Evolutionary conservation across 805 yeast species (phyloP).

Genomic region (Starmerella floricola): DNA sequence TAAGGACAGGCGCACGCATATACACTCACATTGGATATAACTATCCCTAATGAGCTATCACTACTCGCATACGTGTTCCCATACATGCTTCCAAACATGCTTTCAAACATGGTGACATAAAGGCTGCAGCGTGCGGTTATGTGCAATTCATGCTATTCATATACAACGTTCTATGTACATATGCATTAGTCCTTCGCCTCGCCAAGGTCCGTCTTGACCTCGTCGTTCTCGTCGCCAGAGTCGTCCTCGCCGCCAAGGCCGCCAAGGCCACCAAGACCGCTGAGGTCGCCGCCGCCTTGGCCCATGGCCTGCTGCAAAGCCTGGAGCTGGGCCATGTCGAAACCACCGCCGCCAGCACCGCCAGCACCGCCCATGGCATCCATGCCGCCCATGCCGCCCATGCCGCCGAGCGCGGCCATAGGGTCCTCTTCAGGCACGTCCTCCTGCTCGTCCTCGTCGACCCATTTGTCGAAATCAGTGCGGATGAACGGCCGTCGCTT

Average conservation of each 20-base stretch:
- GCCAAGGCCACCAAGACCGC: constrained; percentile 22
- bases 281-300: constrained; percentile 19
- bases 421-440: constrained; percentile 42
- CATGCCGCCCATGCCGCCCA: constrained; percentile 32
- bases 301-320: background rate
- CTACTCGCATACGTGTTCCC: too few species aligned
- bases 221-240: constrained; percentile 21
- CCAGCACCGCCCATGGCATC: constrained; percentile 34
- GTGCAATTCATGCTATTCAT: too few species aligned
- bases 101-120: too few species aligned
- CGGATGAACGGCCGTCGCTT: constrained; percentile 65
- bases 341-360: constrained; percentile 29
- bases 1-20: too few species aligned
- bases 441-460: constrained; percentile 95
- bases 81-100: too few species aligned
- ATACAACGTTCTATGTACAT: background rate
- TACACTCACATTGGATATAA: too few species aligned
- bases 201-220: constrained; percentile 16
- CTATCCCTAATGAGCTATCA: too few species aligned
- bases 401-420: constrained; percentile 30
- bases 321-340: constrained; percentile 8
- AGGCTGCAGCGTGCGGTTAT: too few species aligned
- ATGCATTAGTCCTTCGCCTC: constrained; percentile 21
- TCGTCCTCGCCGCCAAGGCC: constrained; percentile 8
- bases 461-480: constrained; percentile 97